Evolutionary conservation across 2,329 filamentous ascomycete species (phyloP).

Genomic region (Aspergillus hortae): DNA sequence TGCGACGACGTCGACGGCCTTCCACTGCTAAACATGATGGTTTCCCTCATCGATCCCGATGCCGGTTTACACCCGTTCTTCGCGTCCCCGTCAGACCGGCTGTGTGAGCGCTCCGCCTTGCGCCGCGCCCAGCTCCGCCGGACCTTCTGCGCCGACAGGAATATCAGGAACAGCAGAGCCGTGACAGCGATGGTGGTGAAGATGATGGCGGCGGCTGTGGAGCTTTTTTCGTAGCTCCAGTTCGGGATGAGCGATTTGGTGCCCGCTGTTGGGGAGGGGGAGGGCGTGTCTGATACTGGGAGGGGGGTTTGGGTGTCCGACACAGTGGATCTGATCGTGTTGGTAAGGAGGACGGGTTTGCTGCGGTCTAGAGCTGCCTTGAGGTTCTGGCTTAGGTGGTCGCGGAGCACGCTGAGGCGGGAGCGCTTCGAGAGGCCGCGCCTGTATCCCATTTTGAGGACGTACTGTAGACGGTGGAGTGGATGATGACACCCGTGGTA

Average conservation of each 20-base stretch:
- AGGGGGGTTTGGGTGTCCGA: not conserved
- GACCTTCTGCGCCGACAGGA: conserved; percentile 19
- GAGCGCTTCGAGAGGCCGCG: too few relatives aligned
- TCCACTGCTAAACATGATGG: conserved; percentile 27
- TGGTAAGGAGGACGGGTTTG: too few relatives aligned
- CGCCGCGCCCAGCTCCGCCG: conserved; percentile 15
- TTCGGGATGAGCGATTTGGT: conserved; percentile 9
- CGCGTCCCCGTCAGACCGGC: conserved; percentile 3
- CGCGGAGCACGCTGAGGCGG: too few relatives aligned
- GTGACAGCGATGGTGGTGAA: conserved; percentile 17
- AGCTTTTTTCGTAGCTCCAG: conserved; percentile 20
- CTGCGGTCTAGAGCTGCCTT: too few relatives aligned
- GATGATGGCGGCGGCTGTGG: conserved; percentile 26
- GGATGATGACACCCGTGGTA: too few relatives aligned
- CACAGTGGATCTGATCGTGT: too few relatives aligned
- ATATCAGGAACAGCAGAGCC: conserved; percentile 19
- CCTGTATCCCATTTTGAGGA: too few relatives aligned
- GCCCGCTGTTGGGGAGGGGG: not conserved
- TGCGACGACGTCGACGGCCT: conserved; percentile 19
- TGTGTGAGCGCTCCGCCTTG: conserved; percentile 1
- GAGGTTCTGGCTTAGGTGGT: too few relatives aligned
- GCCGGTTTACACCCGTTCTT: conserved; percentile 5
- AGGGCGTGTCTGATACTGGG: not conserved
- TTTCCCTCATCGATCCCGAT: conserved; percentile 17
- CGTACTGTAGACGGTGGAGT: too few relatives aligned